Evolutionary conservation across 2,329 filamentous ascomycete genomes (phyloP), one percentile per base, ranked within the genome.

Genomic region (Aspergillus sergii): DNA sequence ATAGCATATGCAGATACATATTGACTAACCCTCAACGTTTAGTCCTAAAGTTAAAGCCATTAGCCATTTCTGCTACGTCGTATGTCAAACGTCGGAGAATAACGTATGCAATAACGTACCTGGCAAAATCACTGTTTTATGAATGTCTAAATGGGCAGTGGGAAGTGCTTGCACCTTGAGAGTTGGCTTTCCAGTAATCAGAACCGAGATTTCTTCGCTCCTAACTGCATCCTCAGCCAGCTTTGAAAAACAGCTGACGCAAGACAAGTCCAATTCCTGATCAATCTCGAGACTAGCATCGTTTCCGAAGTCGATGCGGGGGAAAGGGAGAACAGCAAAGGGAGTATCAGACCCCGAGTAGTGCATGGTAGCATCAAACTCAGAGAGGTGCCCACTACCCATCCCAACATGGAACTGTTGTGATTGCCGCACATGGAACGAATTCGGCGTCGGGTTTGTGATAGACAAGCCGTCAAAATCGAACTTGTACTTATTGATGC

Each of bases 401-500:
- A 68, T 66, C 2, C 67, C 66, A n/a, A 68, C 65, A 23, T 36
- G 39, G 12, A 72, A 34, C 5, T 59, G 63, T 55, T 69, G 59
- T 7, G 58, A 64, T 57, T 71, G 69, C n/a, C 60, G 64, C 4
- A 73, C 57, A 57, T 72, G 71, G 36, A 73, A 68, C 14, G 67
- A 63, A 10, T 56, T 65, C 1, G 71, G 71, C 5, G 66, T 64
- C 4, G 70, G 71, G 36, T 73, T 69, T 8, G 68, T 71, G 23
- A 73, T 72, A 7, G 62, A 60, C 5, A 73, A 62, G 3, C 70
- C 69, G 3, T 61, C 59, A n/a, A 66, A 64, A 43, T 69, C 64
- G 14, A 66, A 72, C 14, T 69, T 48, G 30, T 69, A 67, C 4
- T 70, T 62, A 46, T 73, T 69, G 58, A 73, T 71, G 43, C 72